phyloP scores from a whole-genome alignment of 2,329 filamentous ascomycete genomes.

The Acarospora socialis region DNA sequence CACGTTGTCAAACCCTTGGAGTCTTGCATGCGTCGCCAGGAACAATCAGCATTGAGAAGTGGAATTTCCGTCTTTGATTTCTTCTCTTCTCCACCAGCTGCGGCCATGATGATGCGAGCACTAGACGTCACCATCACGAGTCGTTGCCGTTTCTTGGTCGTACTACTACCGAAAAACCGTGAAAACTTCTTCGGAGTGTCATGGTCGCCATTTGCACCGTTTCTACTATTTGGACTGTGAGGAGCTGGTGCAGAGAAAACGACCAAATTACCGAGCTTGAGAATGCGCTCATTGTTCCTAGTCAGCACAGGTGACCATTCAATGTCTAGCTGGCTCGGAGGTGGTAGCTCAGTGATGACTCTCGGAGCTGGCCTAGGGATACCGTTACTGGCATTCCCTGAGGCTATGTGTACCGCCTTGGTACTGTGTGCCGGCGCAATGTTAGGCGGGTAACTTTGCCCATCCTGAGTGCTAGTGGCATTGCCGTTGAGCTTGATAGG shows the following conservation, averaged over 20 bases:
- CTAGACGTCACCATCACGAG: conserved; percentile 91
- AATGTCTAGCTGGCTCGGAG: conserved; percentile 92
- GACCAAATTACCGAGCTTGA: conserved; percentile 83
- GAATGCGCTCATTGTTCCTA: conserved; percentile 77
- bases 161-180: conserved; percentile 82
- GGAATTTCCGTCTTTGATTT: conserved; percentile 85
- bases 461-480: conserved; percentile 16
- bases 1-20: conserved; percentile 78
- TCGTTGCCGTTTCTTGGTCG: conserved; percentile 81
- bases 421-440: conserved; percentile 25
- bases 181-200: conserved; percentile 73
- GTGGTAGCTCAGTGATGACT: conserved; percentile 86
- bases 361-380: conserved; percentile 51
- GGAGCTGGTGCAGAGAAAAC: conserved; percentile 61
- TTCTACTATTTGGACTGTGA: conserved; percentile 58
- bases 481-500: conserved; percentile 59
- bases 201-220: conserved; percentile 47
- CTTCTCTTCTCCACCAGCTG: conserved; percentile 89
- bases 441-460: conserved; percentile 29
- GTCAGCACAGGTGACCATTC: conserved; percentile 97
- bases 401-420: conserved; percentile 24
- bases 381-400: conserved; percentile 30
- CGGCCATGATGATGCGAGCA: conserved; percentile 76
- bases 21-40: conserved; percentile 69
- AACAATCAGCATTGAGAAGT: conserved; percentile 59